phyloP scores from a whole-genome alignment of 495 filamentous ascomycete species.

The Lepraria neglecta region DNA sequence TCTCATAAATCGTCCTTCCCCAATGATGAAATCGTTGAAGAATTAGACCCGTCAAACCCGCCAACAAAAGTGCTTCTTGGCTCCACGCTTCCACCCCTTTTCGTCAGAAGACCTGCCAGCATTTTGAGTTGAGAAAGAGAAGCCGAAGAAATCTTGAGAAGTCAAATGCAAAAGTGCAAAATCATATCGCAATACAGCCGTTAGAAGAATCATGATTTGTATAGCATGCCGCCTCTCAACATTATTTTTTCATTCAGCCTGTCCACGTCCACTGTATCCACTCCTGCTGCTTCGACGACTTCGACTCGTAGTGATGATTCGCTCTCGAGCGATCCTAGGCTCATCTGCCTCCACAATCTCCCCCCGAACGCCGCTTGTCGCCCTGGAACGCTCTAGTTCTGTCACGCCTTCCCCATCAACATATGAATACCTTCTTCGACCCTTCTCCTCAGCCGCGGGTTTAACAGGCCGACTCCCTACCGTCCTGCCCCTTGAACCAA shows the following conservation, averaged over 20 bases:
- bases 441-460: conserved; percentile 18
- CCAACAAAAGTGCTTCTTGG: conserved; percentile 11
- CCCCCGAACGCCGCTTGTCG: not conserved
- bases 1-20: conserved; percentile 14
- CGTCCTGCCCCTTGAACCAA: conserved; percentile 12
- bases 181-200: not conserved
- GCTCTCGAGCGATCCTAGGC: conserved; percentile 17
- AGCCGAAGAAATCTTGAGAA: conserved; percentile 7
- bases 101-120: conserved; percentile 7
- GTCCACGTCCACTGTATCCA: conserved; percentile 15
- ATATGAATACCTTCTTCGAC: conserved; percentile 21
- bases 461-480: not conserved
- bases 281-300: conserved; percentile 24
- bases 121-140: not conserved
- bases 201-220: not conserved
- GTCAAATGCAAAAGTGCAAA: not conserved
- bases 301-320: conserved; percentile 16
- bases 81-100: not conserved
- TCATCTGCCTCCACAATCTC: conserved; percentile 3
- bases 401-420: conserved; percentile 20
- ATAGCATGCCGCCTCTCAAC: conserved; percentile 1
- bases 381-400: conserved; percentile 18
- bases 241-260: not conserved
- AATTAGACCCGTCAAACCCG: conserved; percentile 3
- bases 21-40: not conserved